Conservation (phyloP, 345 rosid genomes). For the Nephelium lappaceum region DNA sequence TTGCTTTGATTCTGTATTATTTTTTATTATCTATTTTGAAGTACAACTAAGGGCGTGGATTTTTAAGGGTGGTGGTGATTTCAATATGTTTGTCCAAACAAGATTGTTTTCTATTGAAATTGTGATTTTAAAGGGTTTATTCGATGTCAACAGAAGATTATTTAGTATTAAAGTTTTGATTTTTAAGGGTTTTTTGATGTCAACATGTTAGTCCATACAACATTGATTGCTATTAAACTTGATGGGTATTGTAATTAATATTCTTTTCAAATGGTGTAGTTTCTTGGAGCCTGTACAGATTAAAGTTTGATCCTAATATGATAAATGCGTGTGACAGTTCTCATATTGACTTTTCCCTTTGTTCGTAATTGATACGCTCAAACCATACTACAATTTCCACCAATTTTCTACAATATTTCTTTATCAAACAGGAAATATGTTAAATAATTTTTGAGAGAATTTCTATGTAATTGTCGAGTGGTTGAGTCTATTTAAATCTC, state of each 20-base stretch:
- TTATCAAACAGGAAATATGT: background rate
- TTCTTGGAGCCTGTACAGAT: background rate
- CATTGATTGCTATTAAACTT: background rate
- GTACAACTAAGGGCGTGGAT: background rate
- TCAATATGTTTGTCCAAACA: background rate
- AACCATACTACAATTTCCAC: background rate
- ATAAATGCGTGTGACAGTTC: background rate
- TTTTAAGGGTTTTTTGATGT: background rate
- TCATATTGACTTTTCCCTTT: background rate
- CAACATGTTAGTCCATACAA: background rate
- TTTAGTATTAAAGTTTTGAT: background rate
- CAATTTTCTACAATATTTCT: background rate
- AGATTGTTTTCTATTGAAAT: background rate
- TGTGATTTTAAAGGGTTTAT: background rate
- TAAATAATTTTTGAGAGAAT: background rate
- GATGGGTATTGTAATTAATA: background rate
- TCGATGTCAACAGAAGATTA: background rate
- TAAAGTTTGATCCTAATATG: background rate
- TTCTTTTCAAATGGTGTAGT: background rate
- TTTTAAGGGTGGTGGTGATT: background rate
- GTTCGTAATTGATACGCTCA: background rate
- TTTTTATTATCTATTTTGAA: background rate
- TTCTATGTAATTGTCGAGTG: background rate
- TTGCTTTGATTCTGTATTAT: background rate
- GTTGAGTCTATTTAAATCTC: background rate